phyloP scores from a whole-genome alignment of 1,139 yeast species.

The Zygotorulaspora mrakii region DNA sequence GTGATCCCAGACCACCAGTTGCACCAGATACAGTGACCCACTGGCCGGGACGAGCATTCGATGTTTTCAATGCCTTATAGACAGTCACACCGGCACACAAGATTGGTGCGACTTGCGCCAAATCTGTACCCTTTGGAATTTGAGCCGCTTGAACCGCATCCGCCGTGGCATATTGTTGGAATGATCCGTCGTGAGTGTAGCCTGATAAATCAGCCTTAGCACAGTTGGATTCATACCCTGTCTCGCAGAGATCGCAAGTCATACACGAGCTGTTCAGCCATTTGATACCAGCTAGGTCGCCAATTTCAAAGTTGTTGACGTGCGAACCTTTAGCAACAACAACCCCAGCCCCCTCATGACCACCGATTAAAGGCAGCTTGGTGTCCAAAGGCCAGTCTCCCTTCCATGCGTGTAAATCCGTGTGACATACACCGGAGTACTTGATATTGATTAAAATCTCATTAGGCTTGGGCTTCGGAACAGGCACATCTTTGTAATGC shows the following conservation, averaged over 20 bases:
- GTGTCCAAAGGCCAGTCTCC: constrained; percentile 65
- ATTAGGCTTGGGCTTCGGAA: constrained; percentile 58
- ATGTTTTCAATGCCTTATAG: constrained; percentile 72
- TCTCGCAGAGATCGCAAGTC: constrained; percentile 65
- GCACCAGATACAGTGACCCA: constrained; percentile 81
- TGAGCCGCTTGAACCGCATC: constrained; percentile 74
- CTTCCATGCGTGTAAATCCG: constrained; percentile 68
- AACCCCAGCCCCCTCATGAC: constrained; percentile 82
- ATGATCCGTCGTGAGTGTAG: constrained; percentile 76
- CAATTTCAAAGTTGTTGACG: constrained; percentile 63
- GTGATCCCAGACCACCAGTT: constrained; percentile 74
- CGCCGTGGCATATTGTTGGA: constrained; percentile 77
- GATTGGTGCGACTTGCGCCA: constrained; percentile 66
- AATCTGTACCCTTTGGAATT: constrained; percentile 62
- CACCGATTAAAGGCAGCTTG: constrained; percentile 65
- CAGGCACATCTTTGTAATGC: constrained; percentile 54
- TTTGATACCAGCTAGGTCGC: constrained; percentile 70
- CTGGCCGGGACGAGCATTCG: constrained; percentile 59
- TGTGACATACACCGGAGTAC: constrained; percentile 69
- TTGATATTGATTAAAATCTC: constrained; percentile 58
- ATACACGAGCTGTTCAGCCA: constrained; percentile 74
- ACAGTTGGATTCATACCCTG: constrained; percentile 65
- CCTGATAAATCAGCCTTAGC: constrained; percentile 66
- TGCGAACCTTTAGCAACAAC: constrained; percentile 68
- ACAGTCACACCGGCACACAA: constrained; percentile 81